phyloP scores from a whole-genome alignment of 345 rosid species.

The Pugionium cornutum region DNA sequence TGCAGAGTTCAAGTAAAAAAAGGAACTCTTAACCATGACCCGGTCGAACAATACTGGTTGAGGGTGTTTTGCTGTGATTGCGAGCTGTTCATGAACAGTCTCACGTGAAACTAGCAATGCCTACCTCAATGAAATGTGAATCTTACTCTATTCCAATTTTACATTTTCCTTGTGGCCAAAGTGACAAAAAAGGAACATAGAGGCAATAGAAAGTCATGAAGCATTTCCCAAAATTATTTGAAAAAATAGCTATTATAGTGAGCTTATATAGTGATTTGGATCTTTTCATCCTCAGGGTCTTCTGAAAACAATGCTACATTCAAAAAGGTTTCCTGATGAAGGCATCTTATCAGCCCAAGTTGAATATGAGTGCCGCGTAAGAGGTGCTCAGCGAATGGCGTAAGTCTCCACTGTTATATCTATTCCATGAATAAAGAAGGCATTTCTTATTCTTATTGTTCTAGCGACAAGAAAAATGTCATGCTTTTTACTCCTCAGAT shows the following conservation, averaged over 20 bases:
- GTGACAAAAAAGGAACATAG: neutral
- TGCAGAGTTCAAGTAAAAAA: neutral
- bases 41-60: neutral
- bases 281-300: slow-evolving; percentile 60
- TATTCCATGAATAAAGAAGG: slow-evolving; percentile 6
- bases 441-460: slow-evolving; percentile 3
- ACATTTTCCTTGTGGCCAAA: neutral
- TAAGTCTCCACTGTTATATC: slow-evolving; percentile 45
- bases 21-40: neutral
- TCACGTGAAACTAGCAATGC: neutral
- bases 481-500: slow-evolving; percentile 47
- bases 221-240: neutral
- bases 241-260: slow-evolving; percentile 12
- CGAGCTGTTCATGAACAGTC: neutral
- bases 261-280: slow-evolving; percentile 21
- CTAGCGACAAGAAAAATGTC: neutral
- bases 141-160: neutral
- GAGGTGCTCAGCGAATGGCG: slow-evolving; percentile 99
- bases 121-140: neutral
- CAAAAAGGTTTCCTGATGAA: slow-evolving; percentile 75
- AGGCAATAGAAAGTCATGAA: neutral
- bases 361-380: slow-evolving; percentile 87
- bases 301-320: slow-evolving; percentile 86
- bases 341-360: slow-evolving; percentile 72
- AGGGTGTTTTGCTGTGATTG: slow-evolving; percentile 4